phyloP scores from a whole-genome alignment of 2,329 filamentous ascomycete genomes.

The Fusarium marasasianum region DNA sequence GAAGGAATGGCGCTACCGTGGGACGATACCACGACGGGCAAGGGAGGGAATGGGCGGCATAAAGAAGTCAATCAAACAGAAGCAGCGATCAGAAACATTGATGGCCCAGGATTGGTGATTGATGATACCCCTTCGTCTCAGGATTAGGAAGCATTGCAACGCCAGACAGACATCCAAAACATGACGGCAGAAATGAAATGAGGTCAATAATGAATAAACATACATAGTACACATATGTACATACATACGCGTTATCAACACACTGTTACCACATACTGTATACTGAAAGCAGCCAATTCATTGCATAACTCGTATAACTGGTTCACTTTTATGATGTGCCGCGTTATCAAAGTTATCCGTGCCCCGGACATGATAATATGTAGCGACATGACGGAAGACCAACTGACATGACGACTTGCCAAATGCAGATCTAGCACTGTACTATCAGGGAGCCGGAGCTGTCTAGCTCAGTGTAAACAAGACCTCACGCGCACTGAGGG shows the following conservation, averaged over 20 bases:
- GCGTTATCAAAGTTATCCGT: slow-evolving; percentile 13
- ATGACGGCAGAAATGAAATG: slow-evolving; percentile 23
- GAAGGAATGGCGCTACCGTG: slow-evolving; percentile 41
- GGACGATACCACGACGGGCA: slow-evolving; percentile 37
- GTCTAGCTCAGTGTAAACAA: slow-evolving; percentile 21
- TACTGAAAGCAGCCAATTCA: neutral
- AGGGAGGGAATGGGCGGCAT: slow-evolving; percentile 33
- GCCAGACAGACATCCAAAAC: slow-evolving; percentile 28
- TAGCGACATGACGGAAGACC: slow-evolving; percentile 26
- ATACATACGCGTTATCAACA: slow-evolving; percentile 25
- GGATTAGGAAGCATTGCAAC: slow-evolving; percentile 33
- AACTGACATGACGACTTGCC: slow-evolving; percentile 38
- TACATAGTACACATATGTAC: neutral
- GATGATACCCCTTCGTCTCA: slow-evolving; percentile 36
- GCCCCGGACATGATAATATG: slow-evolving; percentile 6
- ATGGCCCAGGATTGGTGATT: slow-evolving; percentile 23
- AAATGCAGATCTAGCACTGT: slow-evolving; percentile 24
- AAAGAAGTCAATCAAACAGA: slow-evolving; percentile 33
- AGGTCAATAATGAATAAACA: neutral
- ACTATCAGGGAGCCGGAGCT: neutral
- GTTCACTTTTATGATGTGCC: neutral
- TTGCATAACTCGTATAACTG: slow-evolving; percentile 22
- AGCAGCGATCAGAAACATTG: slow-evolving; percentile 33
- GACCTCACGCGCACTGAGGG: slow-evolving; percentile 23
- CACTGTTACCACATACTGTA: slow-evolving; percentile 20